Percentiles rank a stretch among this genome's conserved stretches.
Conservation (phyloP, 305 asterid genomes). For the Fraxinus xanthoxyloides region DNA sequence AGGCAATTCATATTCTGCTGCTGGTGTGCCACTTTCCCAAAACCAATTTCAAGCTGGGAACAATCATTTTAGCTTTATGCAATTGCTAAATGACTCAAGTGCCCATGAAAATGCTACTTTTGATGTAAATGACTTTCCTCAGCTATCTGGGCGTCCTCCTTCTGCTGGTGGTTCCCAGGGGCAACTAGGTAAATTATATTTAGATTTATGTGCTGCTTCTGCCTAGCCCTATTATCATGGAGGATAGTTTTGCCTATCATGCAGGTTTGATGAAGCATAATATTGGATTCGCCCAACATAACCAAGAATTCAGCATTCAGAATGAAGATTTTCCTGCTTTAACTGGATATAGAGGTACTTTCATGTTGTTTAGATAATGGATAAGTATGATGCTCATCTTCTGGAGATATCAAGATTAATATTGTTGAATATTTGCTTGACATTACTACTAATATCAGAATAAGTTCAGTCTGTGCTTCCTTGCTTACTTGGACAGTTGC, state of each 20-base stretch:
- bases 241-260: slow-evolving; percentile 17
- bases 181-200: slow-evolving; percentile 51
- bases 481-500: background rate
- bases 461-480: background rate
- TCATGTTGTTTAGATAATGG: slow-evolving; percentile 21
- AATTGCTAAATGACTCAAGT: slow-evolving; percentile 62
- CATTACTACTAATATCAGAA: background rate
- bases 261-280: slow-evolving; percentile 79
- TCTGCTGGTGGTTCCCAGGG: slow-evolving; percentile 82
- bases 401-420: background rate
- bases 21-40: slow-evolving; percentile 70
- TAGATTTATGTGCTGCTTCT: slow-evolving; percentile 4
- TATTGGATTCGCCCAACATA: slow-evolving; percentile 72
- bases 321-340: slow-evolving; percentile 90
- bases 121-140: slow-evolving; percentile 85
- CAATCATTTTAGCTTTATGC: slow-evolving; percentile 60
- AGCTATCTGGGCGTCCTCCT: slow-evolving; percentile 68
- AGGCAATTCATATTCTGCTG: slow-evolving; percentile 62
- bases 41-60: slow-evolving; percentile 77
- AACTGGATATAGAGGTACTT: slow-evolving; percentile 83
- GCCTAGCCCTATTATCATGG: slow-evolving; percentile 13
- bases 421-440: background rate
- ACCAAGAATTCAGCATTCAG: slow-evolving; percentile 88
- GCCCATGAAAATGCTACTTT: slow-evolving; percentile 59
- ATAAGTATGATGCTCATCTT: background rate